Conservation (phyloP, 2,329 filamentous ascomycete species). For the Neofusicoccum kwambonambiense region DNA sequence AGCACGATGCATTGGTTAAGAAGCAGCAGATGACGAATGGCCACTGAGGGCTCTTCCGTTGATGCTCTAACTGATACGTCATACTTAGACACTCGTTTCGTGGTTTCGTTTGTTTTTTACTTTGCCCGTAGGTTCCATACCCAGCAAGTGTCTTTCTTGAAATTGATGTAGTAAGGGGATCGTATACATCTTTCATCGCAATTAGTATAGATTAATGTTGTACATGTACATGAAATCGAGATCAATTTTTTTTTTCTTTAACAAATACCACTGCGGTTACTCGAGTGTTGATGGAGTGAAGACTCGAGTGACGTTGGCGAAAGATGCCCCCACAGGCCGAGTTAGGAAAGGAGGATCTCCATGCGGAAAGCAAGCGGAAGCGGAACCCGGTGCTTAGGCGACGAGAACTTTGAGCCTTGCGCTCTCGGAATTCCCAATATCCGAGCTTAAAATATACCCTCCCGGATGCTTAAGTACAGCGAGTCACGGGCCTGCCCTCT, state of each 20-base stretch:
- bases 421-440: not conserved
- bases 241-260: not conserved
- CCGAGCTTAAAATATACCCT: not conserved
- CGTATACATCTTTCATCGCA: too few relatives aligned
- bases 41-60: not conserved
- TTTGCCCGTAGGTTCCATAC: not conserved
- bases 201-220: too few relatives aligned
- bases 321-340: not conserved
- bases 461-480: not conserved
- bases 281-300: not conserved
- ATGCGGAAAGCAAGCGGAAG: not conserved
- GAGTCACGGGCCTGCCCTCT: not conserved
- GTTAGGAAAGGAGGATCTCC: not conserved
- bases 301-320: not conserved
- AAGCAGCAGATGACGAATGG: conserved; percentile 1
- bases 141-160: not conserved
- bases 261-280: too few relatives aligned
- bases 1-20: conserved; percentile 1
- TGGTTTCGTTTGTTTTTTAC: not conserved
- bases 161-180: not conserved
- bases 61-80: not conserved
- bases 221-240: too few relatives aligned
- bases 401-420: not conserved
- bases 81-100: not conserved
- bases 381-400: not conserved